Evolutionary conservation across 2,329 filamentous ascomycete species (phyloP), one percentile per base, ranked within the genome.

Genomic region (Colletotrichum sp.): DNA sequence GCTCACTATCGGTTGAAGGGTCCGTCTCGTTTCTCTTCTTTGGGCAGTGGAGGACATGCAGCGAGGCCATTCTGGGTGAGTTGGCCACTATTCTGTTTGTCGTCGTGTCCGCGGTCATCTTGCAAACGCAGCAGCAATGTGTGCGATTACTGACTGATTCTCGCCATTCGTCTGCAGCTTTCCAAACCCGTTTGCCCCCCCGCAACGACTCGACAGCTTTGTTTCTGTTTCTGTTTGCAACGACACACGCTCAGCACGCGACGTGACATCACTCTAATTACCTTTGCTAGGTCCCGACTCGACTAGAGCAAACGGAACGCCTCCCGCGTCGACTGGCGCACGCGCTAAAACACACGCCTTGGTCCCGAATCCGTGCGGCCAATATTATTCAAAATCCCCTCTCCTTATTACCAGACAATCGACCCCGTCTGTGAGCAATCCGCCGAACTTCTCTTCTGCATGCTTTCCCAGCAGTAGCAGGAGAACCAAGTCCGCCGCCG

Each of bases 221-320:
- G 28, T 34, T 30, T 25, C n/a, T 15, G 22, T 22, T 32, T 25
- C 27, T 70, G 72, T 71, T 66, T 66, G 72, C 48, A 27, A 52
- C n/a, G 22, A 28, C 43, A 10, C 43, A 48, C 43, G 43, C 48
- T 48, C 32, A 60, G 25, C 48, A 68, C 55, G 32, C 18, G n/a
- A 43, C 28, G 27, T 67, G 55, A 67, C 65, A 67, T 58, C 28
- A 56, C 64, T 55, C 39, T 34, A 56, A 56, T 58, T 58, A 22
- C 71, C 34, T 71, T 65, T 30, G 15, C 34, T 74, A 74, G 71
- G 48, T 74, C 67, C 71, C 71, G 71, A 58, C 30, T 52, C 56
- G 70, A 67, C 66, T 60, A 22, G 70, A 70, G 39, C 71, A 56
- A 74, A 74, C 71, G 55, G 36, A 64, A 62, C 62, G 36, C 69